Evolutionary conservation across 345 rosid species (phyloP).

Genomic region (Linum usitatissimum): DNA sequence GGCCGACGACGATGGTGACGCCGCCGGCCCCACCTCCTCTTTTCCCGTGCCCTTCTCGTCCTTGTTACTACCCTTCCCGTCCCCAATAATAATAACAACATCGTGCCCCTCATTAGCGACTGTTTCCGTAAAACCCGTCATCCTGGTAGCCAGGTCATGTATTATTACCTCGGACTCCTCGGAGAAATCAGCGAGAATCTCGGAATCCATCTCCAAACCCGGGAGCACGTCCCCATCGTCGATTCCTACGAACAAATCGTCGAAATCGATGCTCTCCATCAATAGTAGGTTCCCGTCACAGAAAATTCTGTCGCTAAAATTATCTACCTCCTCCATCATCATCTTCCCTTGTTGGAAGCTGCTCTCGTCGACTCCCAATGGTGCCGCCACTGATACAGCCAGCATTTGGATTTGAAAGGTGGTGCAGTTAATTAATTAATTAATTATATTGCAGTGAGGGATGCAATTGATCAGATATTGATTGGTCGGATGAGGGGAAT

Average conservation of each 20-base stretch:
- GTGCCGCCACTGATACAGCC: slow-evolving; percentile 27
- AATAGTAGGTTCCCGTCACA: slow-evolving; percentile 2
- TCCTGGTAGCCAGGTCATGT: background rate
- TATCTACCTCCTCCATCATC: slow-evolving; percentile 33
- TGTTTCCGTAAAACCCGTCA: no score
- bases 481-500: background rate
- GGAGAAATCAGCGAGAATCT: slow-evolving; percentile 54
- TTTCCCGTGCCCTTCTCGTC: slow-evolving; percentile 6
- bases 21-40: slow-evolving; percentile 33
- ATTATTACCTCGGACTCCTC: slow-evolving; percentile 37
- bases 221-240: slow-evolving; percentile 47
- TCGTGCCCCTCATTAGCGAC: background rate
- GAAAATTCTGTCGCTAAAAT: slow-evolving; percentile 30
- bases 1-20: slow-evolving; percentile 18
- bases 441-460: no score
- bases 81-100: background rate
- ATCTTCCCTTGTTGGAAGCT: slow-evolving; percentile 31
- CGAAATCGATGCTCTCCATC: slow-evolving; percentile 62
- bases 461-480: no score
- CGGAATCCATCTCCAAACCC: slow-evolving; percentile 66
- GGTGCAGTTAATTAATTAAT: no score
- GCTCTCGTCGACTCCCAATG: slow-evolving; percentile 31
- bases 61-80: background rate
- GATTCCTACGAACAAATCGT: slow-evolving; percentile 57
- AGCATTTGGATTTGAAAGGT: slow-evolving; percentile 35